Evolutionary conservation across 108 stramenopile genomes (phyloP).

Genomic region (Cyclotella sp.): DNA sequence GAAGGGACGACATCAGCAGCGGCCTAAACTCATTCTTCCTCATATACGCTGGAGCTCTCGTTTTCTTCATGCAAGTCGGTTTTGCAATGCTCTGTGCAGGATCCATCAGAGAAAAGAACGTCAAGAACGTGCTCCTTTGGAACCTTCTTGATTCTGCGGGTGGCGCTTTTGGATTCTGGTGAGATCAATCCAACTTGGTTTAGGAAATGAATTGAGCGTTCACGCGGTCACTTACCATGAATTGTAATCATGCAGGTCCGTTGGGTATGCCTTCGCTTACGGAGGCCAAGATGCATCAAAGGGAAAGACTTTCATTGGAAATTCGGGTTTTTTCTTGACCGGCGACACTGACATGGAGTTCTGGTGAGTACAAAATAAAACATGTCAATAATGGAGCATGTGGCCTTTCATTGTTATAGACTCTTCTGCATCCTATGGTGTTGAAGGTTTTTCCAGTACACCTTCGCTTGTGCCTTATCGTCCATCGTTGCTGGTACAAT

Average conservation of each 20-base stretch:
- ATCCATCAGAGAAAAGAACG: conserved; percentile 83
- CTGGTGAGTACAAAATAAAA: conserved; percentile 28
- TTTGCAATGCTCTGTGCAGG: conserved; percentile 93
- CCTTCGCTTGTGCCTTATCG: conserved; percentile 60
- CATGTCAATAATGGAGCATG: neutral
- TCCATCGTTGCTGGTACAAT: conserved; percentile 79
- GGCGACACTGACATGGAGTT: conserved; percentile 40
- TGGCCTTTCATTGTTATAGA: neutral
- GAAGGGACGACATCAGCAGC: conserved; percentile 15
- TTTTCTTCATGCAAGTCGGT: conserved; percentile 93
- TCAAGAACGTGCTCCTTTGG: conserved; percentile 90
- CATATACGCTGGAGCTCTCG: conserved; percentile 82
- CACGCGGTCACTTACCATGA: no score
- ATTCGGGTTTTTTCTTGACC: conserved; percentile 62
- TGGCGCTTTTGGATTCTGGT: conserved; percentile 87
- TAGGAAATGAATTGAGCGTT: no score
- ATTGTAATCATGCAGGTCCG: neutral
- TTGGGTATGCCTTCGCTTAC: conserved; percentile 90
- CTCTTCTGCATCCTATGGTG: neutral
- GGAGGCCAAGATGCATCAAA: conserved; percentile 43
- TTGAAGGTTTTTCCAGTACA: conserved; percentile 64
- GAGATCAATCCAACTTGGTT: conserved; percentile 1
- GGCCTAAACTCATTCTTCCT: conserved; percentile 84
- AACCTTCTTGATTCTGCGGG: conserved; percentile 88
- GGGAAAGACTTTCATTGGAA: conserved; percentile 73